A percentile compares a stretch with the other conserved stretches of the same genome.
These are phyloP conservation scores for Artomyces pyxidatus DNA, from an alignment of 768 basidiomycete genomes.

Conservation along the genomic window DNA sequence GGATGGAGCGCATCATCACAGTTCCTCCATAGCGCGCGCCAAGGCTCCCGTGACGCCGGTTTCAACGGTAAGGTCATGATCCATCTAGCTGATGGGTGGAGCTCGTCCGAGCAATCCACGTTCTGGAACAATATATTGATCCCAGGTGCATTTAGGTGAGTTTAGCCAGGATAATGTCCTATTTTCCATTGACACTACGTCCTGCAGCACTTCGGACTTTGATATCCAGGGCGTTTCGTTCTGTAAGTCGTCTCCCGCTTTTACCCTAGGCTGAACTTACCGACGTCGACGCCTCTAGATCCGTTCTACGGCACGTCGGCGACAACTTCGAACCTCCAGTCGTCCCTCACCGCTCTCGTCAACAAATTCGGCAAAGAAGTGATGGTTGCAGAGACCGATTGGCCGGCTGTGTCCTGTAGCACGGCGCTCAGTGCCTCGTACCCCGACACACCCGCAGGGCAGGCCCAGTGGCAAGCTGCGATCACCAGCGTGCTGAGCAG, in stretches of 20 bases:
- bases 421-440: constrained; percentile 41
- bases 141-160: constrained; percentile 44
- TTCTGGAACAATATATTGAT: constrained; percentile 49
- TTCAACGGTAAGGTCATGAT: constrained; percentile 47
- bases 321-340: constrained; percentile 40
- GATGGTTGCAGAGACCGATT: constrained; percentile 59
- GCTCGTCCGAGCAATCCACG: constrained; percentile 32
- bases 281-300: too few relatives aligned
- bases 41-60: constrained; percentile 38
- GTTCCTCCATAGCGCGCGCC: constrained; percentile 51
- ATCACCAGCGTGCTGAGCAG: constrained; percentile 39
- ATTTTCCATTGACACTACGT: too few relatives aligned
- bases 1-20: constrained; percentile 47
- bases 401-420: constrained; percentile 43
- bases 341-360: constrained; percentile 42
- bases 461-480: constrained; percentile 43
- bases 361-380: constrained; percentile 45
- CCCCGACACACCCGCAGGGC: constrained; percentile 41
- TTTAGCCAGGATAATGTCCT: too few relatives aligned
- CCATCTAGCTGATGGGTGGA: constrained; percentile 61
- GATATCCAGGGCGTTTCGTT: constrained; percentile 59
- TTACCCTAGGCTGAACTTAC: too few relatives aligned
- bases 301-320: constrained; percentile 55
- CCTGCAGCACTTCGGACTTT: constrained; percentile 36
- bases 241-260: too few relatives aligned